Evolutionary conservation across 306 rosid species (phyloP), one percentile per base, ranked within the genome.

Genomic region (Heteromeles arbutifolia): DNA sequence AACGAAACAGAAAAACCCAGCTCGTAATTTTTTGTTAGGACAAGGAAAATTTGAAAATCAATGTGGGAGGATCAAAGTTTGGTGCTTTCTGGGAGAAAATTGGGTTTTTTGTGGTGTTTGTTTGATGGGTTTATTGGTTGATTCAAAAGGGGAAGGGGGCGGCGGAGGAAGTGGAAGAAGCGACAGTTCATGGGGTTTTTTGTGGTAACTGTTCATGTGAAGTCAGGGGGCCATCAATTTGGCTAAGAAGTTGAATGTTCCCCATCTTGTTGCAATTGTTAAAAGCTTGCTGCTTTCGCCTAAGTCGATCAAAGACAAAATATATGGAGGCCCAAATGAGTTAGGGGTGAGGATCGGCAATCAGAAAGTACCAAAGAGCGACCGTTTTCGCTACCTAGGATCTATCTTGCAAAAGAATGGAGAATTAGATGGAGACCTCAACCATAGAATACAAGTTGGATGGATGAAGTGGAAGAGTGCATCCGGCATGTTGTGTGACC

Each of bases 261-360:
- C 78, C 66, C 91, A 92, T 69, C 95, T 94, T 44, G 81, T 92
- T 80, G 97, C 88, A 8, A 76, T 94, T 74, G 98, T 97, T 94
- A 83, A 80, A 79, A 48, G 21, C 54, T 48, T 48, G 54, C 5
- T 48, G 54, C 19, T 48, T 48, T 48, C 54, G 21, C n/a, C 54
- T n/a, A n/a, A n/a, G n/a, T n/a, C n/a, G n/a, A n/a, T n/a, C n/a
- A n/a, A n/a, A n/a, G n/a, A n/a, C n/a, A n/a, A n/a, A n/a, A n/a
- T n/a, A n/a, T n/a, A n/a, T n/a, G n/a, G n/a, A n/a, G n/a, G n/a
- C n/a, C n/a, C n/a, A n/a, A n/a, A n/a, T n/a, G n/a, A n/a, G n/a
- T n/a, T n/a, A n/a, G n/a, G n/a, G n/a, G n/a, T n/a, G n/a, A n/a
- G n/a, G n/a, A n/a, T n/a, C n/a, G n/a, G n/a, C n/a, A n/a, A n/a